phyloP scores from a whole-genome alignment of 306 rosid genomes.

The Cicer judaicum region DNA sequence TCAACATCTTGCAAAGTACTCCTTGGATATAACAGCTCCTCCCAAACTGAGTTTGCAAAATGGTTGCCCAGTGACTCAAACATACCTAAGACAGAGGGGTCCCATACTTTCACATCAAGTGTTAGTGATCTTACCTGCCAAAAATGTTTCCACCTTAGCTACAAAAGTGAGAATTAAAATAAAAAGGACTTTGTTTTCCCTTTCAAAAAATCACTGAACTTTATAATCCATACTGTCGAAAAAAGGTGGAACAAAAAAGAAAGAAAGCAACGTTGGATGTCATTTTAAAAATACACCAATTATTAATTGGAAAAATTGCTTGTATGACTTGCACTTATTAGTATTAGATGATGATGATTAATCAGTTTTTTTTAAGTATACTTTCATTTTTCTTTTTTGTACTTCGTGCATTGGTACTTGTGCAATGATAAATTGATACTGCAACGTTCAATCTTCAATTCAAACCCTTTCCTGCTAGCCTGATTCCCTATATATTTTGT shows the following conservation, averaged over 20 bases:
- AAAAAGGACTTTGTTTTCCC: conserved; percentile 15
- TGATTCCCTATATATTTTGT: conserved; percentile 1
- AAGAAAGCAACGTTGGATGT: conserved; percentile 25
- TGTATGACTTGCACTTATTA: conserved; percentile 1
- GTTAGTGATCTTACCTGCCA: conserved; percentile 80
- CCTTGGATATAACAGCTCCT: conserved; percentile 61
- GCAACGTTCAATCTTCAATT: conserved; percentile 11
- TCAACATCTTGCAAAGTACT: conserved; percentile 51
- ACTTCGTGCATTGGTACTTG: conserved; percentile 18
- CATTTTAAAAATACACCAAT: background rate
- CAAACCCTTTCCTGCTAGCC: conserved; percentile 5
- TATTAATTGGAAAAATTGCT: background rate
- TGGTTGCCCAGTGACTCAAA: conserved; percentile 72
- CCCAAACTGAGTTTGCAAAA: conserved; percentile 79
- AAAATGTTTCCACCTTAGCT: conserved; percentile 43
- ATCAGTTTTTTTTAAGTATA: background rate
- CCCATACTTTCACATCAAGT: conserved; percentile 92
- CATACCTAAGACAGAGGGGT: conserved; percentile 63
- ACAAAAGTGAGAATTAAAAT: conserved; percentile 35
- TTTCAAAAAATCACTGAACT: conserved; percentile 7
- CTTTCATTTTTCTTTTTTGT: background rate
- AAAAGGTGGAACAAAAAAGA: background rate
- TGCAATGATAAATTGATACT: background rate
- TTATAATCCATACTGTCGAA: conserved; percentile 22
- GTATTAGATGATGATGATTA: conserved; percentile 30